phyloP scores from a whole-genome alignment of 257 asterid genomes.

The Scutellaria barbata region DNA sequence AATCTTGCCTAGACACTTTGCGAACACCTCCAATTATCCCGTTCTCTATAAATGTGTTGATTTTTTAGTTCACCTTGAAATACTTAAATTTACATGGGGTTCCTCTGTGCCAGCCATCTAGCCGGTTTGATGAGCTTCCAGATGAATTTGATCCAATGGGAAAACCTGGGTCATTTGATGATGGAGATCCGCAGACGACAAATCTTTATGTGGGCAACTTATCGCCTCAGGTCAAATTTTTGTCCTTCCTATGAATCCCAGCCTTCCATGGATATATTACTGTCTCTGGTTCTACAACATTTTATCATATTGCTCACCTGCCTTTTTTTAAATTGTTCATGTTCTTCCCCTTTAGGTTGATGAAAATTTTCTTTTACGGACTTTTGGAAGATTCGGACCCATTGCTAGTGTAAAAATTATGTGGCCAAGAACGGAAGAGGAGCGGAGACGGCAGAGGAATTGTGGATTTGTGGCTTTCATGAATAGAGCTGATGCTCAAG shows the following conservation, averaged over 20 bases:
- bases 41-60: not conserved
- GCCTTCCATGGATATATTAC: conserved; percentile 7
- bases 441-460: conserved; percentile 78
- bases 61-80: conserved; percentile 26
- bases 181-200: conserved; percentile 95
- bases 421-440: conserved; percentile 99
- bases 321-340: not conserved
- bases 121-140: conserved; percentile 92
- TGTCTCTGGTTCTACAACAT: conserved; percentile 8
- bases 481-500: conserved; percentile 93
- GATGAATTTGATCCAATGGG: conserved; percentile 92
- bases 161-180: conserved; percentile 89
- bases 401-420: conserved; percentile 96
- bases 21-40: conserved; percentile 7
- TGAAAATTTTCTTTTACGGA: conserved; percentile 89
- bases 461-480: conserved; percentile 98
- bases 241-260: not conserved
- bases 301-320: not conserved
- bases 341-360: conserved; percentile 62
- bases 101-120: conserved; percentile 63
- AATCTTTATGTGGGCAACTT: conserved; percentile 92
- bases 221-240: conserved; percentile 75
- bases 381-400: conserved; percentile 98
- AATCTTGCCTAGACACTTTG: not conserved
- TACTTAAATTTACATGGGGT: conserved; percentile 22